Percentiles rank a stretch among this genome's conserved stretches.
Conservation (phyloP, 2,329 filamentous ascomycete genomes). For the Pyrenophora teres region DNA sequence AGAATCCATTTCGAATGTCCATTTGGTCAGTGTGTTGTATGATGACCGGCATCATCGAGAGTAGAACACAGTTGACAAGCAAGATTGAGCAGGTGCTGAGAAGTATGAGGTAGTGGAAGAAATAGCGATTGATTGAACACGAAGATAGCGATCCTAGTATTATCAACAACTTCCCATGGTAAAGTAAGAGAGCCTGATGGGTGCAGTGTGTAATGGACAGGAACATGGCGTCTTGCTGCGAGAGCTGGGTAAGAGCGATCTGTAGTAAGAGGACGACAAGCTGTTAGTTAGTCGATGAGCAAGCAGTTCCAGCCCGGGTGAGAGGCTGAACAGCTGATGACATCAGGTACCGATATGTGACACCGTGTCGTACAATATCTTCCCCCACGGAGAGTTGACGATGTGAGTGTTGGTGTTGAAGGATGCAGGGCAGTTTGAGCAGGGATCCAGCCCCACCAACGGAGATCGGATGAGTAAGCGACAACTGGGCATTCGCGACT, state of each 20-base stretch:
- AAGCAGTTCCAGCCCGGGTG: background rate
- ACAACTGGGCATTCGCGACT: constrained; percentile 20
- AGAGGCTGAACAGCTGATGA: background rate
- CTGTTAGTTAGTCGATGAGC: constrained; percentile 17
- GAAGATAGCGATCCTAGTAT: background rate
- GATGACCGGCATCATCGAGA: background rate
- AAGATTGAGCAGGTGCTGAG: background rate
- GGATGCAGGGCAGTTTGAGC: constrained; percentile 2
- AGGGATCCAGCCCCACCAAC: constrained; percentile 8
- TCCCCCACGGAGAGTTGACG: background rate
- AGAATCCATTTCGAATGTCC: background rate
- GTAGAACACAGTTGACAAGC: background rate
- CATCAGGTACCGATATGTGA: background rate
- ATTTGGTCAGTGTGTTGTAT: background rate
- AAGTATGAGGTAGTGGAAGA: constrained; percentile 1
- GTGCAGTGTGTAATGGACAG: background rate
- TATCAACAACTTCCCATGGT: background rate
- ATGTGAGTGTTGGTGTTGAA: constrained; percentile 6
- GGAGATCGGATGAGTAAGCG: constrained; percentile 24
- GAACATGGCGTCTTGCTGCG: constrained; percentile 6
- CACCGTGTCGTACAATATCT: background rate
- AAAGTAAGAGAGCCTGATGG: constrained; percentile 16
- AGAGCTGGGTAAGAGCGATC: constrained; percentile 20
- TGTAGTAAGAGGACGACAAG: constrained; percentile 13
- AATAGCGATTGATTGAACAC: background rate